phyloP scores from a whole-genome alignment of 495 filamentous ascomycete genomes.

The Penicillium chermesinum region DNA sequence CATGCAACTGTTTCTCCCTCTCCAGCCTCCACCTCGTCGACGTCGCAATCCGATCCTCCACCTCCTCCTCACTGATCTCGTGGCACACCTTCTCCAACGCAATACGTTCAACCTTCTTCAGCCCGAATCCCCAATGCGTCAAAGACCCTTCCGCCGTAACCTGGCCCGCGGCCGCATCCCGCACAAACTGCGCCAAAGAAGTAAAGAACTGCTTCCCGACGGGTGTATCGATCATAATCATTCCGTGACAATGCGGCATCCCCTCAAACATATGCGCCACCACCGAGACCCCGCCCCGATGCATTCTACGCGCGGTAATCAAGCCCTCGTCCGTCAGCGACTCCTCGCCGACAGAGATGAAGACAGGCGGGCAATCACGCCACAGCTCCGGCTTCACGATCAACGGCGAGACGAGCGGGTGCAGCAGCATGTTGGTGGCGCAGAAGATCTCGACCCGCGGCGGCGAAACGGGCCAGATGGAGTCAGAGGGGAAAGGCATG shows the following conservation, averaged over 20 bases:
- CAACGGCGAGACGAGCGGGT: conserved; percentile 73
- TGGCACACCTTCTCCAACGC: conserved; percentile 46
- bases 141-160: conserved; percentile 23
- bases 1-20: conserved; percentile 38
- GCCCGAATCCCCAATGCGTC: conserved; percentile 51
- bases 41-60: conserved; percentile 43
- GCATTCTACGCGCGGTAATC: conserved; percentile 55
- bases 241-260: conserved; percentile 84
- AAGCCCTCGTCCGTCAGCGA: conserved; percentile 67
- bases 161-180: conserved; percentile 29
- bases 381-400: conserved; percentile 54
- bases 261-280: conserved; percentile 72
- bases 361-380: conserved; percentile 65
- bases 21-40: conserved; percentile 41
- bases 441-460: conserved; percentile 66
- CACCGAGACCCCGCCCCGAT: conserved; percentile 57
- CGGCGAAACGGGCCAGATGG: conserved; percentile 67
- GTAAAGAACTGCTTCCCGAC: conserved; percentile 50
- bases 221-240: conserved; percentile 51
- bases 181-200: conserved; percentile 53
- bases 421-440: conserved; percentile 54
- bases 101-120: conserved; percentile 45
- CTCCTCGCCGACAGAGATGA: conserved; percentile 73
- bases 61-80: conserved; percentile 51
- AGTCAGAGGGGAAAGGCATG: conserved; percentile 42